A percentile compares a stretch with the other conserved stretches of the same genome.
phyloP scores from a whole-genome alignment of 1,284 basidiomycete species.

The Trichosporon sp. region DNA sequence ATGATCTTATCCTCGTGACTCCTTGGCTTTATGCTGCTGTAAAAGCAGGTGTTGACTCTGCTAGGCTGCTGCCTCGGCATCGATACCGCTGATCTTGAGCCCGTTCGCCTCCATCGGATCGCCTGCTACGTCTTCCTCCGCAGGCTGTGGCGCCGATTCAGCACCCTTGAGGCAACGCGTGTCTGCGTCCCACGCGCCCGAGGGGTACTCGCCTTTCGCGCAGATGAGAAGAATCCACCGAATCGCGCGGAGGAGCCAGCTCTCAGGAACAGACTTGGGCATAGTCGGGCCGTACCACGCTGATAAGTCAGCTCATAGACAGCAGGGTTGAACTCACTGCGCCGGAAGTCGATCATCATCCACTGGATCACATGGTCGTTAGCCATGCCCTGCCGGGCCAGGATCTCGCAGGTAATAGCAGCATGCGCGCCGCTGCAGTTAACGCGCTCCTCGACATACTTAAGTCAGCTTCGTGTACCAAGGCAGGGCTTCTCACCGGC shows the following conservation, averaged over 20 bases:
- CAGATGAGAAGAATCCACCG: neutral
- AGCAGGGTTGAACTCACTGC: neutral
- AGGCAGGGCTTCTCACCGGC: neutral
- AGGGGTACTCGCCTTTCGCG: neutral
- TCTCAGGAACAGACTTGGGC: neutral
- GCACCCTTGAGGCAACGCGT: neutral
- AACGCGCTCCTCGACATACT: neutral
- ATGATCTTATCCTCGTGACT: neutral
- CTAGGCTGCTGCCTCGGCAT: neutral
- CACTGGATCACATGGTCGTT: neutral
- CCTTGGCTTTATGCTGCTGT: neutral
- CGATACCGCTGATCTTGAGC: neutral
- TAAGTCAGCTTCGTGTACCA: neutral
- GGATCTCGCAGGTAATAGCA: neutral
- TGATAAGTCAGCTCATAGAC: neutral
- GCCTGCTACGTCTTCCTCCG: neutral
- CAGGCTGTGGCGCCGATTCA: no score
- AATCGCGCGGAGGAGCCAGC: neutral
- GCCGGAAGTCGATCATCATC: neutral
- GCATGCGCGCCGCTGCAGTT: neutral
- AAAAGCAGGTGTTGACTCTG: neutral
- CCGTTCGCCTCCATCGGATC: neutral
- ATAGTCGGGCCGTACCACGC: neutral
- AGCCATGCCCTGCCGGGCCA: neutral
- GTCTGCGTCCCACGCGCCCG: neutral